Percentiles rank a stretch among this genome's conserved stretches.
These are phyloP conservation scores for Solanum gandarillasii DNA, from an alignment of 257 asterid species.

Conservation along the genomic window DNA sequence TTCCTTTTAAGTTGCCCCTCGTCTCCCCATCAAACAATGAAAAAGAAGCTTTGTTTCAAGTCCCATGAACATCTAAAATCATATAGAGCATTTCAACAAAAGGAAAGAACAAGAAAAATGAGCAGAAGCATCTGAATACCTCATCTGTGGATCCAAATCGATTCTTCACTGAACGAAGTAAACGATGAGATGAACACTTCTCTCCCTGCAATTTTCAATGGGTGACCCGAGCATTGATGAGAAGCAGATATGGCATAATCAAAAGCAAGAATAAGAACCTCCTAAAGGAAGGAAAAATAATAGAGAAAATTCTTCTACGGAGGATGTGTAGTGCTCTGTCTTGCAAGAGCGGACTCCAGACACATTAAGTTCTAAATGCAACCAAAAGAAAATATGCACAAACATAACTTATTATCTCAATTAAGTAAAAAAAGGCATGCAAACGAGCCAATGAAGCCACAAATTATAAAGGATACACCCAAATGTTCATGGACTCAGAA, in stretches of 20 bases:
- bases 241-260: not conserved
- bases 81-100: not conserved
- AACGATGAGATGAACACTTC: slow-evolving; percentile 68
- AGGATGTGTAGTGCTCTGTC: not conserved
- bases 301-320: not conserved
- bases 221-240: not conserved
- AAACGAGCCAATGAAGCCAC: not conserved
- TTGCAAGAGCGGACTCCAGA: not conserved
- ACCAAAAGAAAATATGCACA: not conserved
- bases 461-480: not conserved
- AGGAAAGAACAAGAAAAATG: not conserved
- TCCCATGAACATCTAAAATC: not conserved
- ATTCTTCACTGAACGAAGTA: slow-evolving; percentile 86
- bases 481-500: not conserved
- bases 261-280: not conserved
- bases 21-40: not conserved
- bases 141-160: slow-evolving; percentile 97
- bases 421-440: not conserved
- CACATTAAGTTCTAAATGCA: not conserved
- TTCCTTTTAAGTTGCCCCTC: not conserved
- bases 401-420: not conserved
- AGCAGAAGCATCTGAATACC: slow-evolving; percentile 30
- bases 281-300: not conserved
- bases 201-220: slow-evolving; percentile 64
- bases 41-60: not conserved